These are phyloP conservation scores for Retiboletus flavoniger DNA, from an alignment of 1,284 basidiomycete species.

Conservation along the genomic window DNA sequence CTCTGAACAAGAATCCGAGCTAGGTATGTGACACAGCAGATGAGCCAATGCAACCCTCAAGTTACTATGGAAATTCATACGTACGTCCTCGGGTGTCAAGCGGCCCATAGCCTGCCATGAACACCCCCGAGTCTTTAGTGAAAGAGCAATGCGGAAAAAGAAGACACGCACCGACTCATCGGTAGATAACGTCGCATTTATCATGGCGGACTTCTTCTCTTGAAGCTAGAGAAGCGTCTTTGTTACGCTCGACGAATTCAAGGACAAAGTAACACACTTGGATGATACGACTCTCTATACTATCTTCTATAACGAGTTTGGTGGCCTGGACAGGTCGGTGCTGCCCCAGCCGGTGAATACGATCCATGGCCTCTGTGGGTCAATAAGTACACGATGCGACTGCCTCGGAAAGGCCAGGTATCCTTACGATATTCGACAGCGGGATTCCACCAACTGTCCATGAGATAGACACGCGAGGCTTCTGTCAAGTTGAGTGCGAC, in stretches of 20 bases:
- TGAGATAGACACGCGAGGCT: slow-evolving; percentile 89
- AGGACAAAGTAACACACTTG: slow-evolving; percentile 43
- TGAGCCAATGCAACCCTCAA: slow-evolving; percentile 12
- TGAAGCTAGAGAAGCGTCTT: slow-evolving; percentile 59
- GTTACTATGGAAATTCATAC: slow-evolving; percentile 33
- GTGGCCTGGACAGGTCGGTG: slow-evolving; percentile 90
- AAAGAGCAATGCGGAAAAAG: slow-evolving; percentile 9
- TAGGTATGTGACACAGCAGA: slow-evolving; percentile 26
- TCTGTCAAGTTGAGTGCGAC: slow-evolving; percentile 93
- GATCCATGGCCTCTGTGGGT: slow-evolving; percentile 89
- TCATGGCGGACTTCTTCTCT: slow-evolving; percentile 90
- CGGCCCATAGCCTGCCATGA: slow-evolving; percentile 76
- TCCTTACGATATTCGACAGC: slow-evolving; percentile 75
- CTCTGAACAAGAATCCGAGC: slow-evolving; percentile 77
- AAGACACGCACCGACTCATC: slow-evolving; percentile 62
- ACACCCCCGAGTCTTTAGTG: slow-evolving; percentile 25
- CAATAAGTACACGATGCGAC: slow-evolving; percentile 17
- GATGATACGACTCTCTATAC: slow-evolving; percentile 93
- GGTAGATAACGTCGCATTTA: slow-evolving; percentile 74
- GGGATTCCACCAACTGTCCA: slow-evolving; percentile 94
- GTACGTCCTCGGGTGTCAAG: slow-evolving; percentile 84
- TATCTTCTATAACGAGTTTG: slow-evolving; percentile 94
- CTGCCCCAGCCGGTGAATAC: slow-evolving; percentile 90
- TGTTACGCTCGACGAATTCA: background rate
- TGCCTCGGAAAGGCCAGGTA: background rate